Evolutionary conservation across 2,329 filamentous ascomycete species (phyloP).

Genomic region (Epichloe glyceriae): DNA sequence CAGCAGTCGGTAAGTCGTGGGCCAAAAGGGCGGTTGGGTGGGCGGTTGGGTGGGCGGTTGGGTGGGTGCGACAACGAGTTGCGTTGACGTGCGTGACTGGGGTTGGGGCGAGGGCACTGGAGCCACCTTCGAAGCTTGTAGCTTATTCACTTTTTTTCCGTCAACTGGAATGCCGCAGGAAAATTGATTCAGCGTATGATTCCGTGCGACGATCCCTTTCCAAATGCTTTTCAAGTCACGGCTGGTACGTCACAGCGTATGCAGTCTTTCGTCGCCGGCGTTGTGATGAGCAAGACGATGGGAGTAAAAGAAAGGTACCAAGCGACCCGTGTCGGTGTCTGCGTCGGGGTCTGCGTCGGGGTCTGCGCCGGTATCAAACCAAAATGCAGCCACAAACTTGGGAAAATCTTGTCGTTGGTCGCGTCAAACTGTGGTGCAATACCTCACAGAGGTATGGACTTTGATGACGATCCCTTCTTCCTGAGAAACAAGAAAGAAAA

Average conservation of each 20-base stretch:
- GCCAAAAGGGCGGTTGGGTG: not conserved
- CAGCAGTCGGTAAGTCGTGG: not conserved
- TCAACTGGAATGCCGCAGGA: too few relatives aligned
- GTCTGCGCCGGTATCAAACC: too few relatives aligned
- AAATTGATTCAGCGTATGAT: not conserved
- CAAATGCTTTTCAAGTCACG: not conserved
- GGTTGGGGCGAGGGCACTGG: not conserved
- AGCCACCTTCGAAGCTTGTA: not conserved
- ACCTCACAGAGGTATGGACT: constrained; percentile 2
- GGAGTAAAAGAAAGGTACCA: not conserved
- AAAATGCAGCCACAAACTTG: not conserved
- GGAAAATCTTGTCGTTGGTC: not conserved
- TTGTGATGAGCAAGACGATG: not conserved
- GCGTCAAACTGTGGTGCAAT: not conserved
- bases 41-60: not conserved
- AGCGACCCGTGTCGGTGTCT: not conserved
- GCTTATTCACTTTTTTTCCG: not conserved
- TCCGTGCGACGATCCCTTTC: not conserved
- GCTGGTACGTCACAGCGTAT: not conserved
- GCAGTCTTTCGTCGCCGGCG: not conserved
- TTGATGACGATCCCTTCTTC: not conserved
- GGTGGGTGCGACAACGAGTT: not conserved
- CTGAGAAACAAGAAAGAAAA: not conserved
- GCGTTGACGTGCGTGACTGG: not conserved
- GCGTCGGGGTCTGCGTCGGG: not conserved